Base-by-base conservation (phyloP, 1,139 yeast genomes). In the Geotrichum klebahnii region DNA sequence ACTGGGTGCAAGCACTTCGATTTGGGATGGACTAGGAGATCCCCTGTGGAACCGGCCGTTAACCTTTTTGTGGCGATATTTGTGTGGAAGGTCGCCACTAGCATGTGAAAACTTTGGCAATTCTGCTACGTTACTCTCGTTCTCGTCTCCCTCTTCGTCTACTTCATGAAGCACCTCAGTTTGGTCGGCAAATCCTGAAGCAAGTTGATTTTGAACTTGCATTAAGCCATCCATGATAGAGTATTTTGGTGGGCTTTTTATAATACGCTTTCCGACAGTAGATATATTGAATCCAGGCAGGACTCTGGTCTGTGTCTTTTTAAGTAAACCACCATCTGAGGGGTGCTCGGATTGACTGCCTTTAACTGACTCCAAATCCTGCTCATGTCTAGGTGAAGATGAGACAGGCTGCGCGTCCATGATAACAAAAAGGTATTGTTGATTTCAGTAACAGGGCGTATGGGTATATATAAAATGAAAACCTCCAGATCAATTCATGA, bases 201-300 rank as follows among this genome's bases (percentile, higher is more conserved):
- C 40, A 8, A 46, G 38, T 20, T 46, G 35, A 10, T 31, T 33
- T 35, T 46, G 50, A 5, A 41, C 50, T 26, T 46, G 42, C 39
- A 46, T 40, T 26, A 46, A 14, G 4, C 50, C 50, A 16, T 46
- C 37, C 17, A 31, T 32, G 22, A 46, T 23, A 5, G 33, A 23
- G 28, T 34, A 29, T 23, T 31, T 35, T 23, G 29, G 19, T 9
- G 34, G 22, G 9, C 24, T 26, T 19, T 14, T 28, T n/a, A n/a
- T 12, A 4, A 26, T 5, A 16, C n/a, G 17, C 22, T 39, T 39
- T 19, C 28, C 22, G 23, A 12, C 10, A 23, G 5, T 28, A 5
- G 16, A 19, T 17, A 39, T 8, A 28, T 39, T 20, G 17, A 39
- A 39, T 31, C 23, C 43, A 2, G 43, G 43, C 3, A 39, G 24